Conservation (phyloP, 768 basidiomycete species). For the Coprinopsis cinerea region DNA sequence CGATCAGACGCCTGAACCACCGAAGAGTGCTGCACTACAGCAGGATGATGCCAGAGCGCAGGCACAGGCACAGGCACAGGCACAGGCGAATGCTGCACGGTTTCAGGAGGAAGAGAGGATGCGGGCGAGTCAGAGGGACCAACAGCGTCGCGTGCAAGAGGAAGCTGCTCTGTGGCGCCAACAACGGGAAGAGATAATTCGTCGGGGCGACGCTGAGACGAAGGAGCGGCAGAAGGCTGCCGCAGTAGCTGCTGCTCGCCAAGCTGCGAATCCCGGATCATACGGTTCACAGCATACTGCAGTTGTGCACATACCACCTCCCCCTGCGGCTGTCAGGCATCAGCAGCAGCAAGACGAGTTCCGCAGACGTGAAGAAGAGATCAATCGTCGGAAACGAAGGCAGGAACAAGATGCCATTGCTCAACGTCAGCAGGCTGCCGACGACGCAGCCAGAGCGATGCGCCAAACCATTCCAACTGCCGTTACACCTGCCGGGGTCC, state of each 20-base stretch:
- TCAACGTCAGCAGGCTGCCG: constrained; percentile 55
- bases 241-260: constrained; percentile 16
- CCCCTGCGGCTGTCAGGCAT: constrained; percentile 31
- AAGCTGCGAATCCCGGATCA: constrained; percentile 9
- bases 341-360: constrained; percentile 27
- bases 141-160: constrained; percentile 25
- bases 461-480: constrained; percentile 28
- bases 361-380: constrained; percentile 42
- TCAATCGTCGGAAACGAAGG: constrained; percentile 35
- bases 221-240: constrained; percentile 20
- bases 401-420: constrained; percentile 54
- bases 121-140: constrained; percentile 21
- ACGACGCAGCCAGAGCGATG: constrained; percentile 40
- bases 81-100: constrained; percentile 14
- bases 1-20: constrained; percentile 17
- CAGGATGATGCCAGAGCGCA: constrained; percentile 19
- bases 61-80: constrained; percentile 15
- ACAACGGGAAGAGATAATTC: constrained; percentile 24
- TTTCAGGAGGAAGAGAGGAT: constrained; percentile 22
- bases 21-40: constrained; percentile 19
- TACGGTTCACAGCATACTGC: constrained; percentile 15
- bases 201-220: constrained; percentile 32
- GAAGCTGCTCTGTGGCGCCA: constrained; percentile 32
- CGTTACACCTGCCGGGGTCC: constrained; percentile 16
- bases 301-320: constrained; percentile 18